These are phyloP conservation scores for Colletotrichum sp. DNA, from an alignment of 2,329 filamentous ascomycete genomes.

Conservation along the genomic window DNA sequence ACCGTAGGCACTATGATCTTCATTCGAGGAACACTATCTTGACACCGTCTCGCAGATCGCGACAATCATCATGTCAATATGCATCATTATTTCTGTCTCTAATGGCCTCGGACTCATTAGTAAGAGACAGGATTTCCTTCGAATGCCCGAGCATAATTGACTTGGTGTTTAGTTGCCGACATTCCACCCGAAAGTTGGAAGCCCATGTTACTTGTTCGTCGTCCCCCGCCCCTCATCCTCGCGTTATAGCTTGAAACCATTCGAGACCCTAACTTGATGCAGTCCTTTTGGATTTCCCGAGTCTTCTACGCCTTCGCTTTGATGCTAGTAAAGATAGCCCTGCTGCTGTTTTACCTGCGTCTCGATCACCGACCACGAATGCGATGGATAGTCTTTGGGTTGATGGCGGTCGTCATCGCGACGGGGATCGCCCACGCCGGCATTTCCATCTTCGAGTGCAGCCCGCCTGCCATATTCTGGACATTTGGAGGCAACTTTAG, in stretches of 20 bases:
- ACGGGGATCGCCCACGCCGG: background rate
- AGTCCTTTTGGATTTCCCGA: background rate
- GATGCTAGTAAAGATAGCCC: background rate
- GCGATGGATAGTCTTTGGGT: background rate
- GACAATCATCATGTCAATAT: background rate
- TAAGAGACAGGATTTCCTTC: background rate
- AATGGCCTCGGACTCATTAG: background rate
- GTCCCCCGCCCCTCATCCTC: fast-evolving
- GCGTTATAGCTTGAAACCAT: fast-evolving
- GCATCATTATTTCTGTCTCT: background rate
- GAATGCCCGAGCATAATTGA: background rate
- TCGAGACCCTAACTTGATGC: background rate
- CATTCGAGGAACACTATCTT: background rate
- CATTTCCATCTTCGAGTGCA: background rate
- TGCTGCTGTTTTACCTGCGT: background rate
- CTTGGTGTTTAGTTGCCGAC: background rate
- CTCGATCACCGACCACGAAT: background rate
- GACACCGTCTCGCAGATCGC: background rate
- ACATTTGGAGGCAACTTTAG: background rate
- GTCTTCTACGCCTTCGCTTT: background rate
- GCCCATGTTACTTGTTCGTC: background rate
- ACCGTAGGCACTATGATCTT: background rate
- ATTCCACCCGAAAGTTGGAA: background rate
- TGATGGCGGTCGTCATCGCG: background rate
- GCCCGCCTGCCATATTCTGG: background rate